Conservation (phyloP, 805 yeast genomes). For the Kregervanrija delftensis region DNA sequence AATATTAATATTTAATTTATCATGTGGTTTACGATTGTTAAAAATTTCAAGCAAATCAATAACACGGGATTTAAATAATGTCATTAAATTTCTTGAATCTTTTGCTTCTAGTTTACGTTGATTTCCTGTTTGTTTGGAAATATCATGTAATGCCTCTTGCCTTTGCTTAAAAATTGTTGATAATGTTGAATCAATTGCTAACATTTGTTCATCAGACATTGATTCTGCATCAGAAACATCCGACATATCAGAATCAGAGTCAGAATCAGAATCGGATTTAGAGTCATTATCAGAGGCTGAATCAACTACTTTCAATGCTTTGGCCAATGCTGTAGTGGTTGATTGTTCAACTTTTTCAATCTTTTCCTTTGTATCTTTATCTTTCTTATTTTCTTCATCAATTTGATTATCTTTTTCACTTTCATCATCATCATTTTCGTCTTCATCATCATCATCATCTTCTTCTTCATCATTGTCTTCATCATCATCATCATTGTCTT, state of each 20-base stretch:
- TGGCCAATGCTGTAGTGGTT: constrained; percentile 60
- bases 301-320: constrained; percentile 61
- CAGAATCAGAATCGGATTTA: constrained; percentile 26
- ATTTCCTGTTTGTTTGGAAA: constrained; percentile 36
- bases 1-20: constrained; percentile 34
- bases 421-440: constrained; percentile 19
- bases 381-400: constrained; percentile 39
- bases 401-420: constrained; percentile 26
- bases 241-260: constrained; percentile 25
- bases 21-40: constrained; percentile 37
- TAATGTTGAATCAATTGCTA: constrained; percentile 82
- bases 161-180: constrained; percentile 82
- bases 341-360: constrained; percentile 31
- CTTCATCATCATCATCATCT: constrained; percentile 43
- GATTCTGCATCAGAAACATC: constrained; percentile 49
- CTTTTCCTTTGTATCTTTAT: constrained; percentile 27
- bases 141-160: constrained; percentile 49
- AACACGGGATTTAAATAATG: constrained; percentile 69
- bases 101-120: constrained; percentile 65
- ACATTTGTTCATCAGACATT: constrained; percentile 96
- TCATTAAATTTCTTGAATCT: constrained; percentile 74
- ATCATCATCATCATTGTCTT: constrained; percentile 26
- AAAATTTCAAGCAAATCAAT: constrained; percentile 71
- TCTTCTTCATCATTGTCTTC: constrained; percentile 32
- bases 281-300: constrained; percentile 22